A percentile compares a stretch with the other conserved stretches of the same genome.
Evolutionary conservation across 345 rosid species (phyloP).

Genomic region (Zanthoxylum bungeanum): DNA sequence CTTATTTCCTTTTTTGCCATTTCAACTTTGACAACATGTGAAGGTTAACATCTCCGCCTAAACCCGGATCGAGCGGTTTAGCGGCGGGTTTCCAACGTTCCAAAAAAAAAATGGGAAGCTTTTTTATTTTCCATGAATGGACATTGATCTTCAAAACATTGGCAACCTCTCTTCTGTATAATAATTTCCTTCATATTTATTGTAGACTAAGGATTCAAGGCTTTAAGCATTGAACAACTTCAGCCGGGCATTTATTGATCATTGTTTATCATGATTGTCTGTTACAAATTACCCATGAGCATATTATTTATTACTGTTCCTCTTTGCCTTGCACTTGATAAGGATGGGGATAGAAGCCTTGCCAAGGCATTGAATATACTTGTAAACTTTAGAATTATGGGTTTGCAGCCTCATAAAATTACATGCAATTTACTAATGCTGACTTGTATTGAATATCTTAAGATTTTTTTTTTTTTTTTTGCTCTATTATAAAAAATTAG

Average conservation of each 20-base stretch:
- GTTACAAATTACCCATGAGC: conserved; percentile 37
- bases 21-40: conserved; percentile 3
- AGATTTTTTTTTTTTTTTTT: neutral
- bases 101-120: too few relatives aligned
- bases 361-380: conserved; percentile 16
- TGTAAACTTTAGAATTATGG: conserved; percentile 3
- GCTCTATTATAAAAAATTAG: neutral
- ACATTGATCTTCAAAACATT: neutral
- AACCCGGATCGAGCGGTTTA: too few relatives aligned
- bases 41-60: too few relatives aligned
- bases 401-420: neutral
- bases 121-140: neutral
- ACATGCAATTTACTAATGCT: neutral
- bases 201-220: neutral
- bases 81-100: too few relatives aligned
- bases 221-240: conserved; percentile 21
- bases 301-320: conserved; percentile 29
- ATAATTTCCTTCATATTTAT: conserved; percentile 8
- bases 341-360: neutral
- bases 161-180: neutral
- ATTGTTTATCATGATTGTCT: conserved; percentile 15
- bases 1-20: conserved; percentile 15
- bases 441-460: neutral
- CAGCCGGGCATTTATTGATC: conserved; percentile 26
- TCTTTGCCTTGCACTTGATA: conserved; percentile 12